Percentiles rank a stretch among this genome's conserved stretches.
Evolutionary conservation across 1,284 basidiomycete genomes (phyloP).

Genomic region (Ceratobasidium sp.): DNA sequence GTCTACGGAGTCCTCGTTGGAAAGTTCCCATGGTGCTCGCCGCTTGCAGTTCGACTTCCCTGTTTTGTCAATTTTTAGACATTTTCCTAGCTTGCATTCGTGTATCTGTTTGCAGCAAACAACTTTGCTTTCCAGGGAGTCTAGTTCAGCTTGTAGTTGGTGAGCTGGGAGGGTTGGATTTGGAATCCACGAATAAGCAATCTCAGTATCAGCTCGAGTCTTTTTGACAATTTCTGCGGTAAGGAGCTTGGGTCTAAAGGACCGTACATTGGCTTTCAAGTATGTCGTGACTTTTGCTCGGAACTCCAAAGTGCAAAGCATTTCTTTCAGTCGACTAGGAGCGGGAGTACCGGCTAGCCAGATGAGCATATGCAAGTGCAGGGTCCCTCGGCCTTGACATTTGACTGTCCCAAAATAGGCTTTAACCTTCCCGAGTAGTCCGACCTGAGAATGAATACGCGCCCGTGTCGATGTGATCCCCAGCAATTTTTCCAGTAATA

Average conservation of each 20-base stretch:
- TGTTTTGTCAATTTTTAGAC: conserved; percentile 50
- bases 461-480: conserved; percentile 54
- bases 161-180: conserved; percentile 1
- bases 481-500: conserved; percentile 58
- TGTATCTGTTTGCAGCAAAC: conserved; percentile 9
- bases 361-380: conserved; percentile 57
- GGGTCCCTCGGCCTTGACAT: conserved; percentile 55
- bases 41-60: conserved; percentile 57
- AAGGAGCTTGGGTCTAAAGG: conserved; percentile 52
- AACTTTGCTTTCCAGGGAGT: neutral
- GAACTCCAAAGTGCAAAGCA: conserved; percentile 25
- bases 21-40: conserved; percentile 56
- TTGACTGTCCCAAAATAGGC: conserved; percentile 57
- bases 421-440: conserved; percentile 52
- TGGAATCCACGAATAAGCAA: conserved; percentile 28
- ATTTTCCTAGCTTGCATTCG: conserved; percentile 53
- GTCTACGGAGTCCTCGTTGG: conserved; percentile 51
- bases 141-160: too few species aligned
- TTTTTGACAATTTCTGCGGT: conserved; percentile 45
- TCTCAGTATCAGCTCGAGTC: conserved; percentile 50
- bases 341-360: conserved; percentile 49
- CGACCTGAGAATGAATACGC: conserved; percentile 50
- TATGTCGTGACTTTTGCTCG: conserved; percentile 3
- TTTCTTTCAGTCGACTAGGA: neutral
- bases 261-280: conserved; percentile 52